Conservation (phyloP, 768 basidiomycete species). For the Vararia minispora region DNA sequence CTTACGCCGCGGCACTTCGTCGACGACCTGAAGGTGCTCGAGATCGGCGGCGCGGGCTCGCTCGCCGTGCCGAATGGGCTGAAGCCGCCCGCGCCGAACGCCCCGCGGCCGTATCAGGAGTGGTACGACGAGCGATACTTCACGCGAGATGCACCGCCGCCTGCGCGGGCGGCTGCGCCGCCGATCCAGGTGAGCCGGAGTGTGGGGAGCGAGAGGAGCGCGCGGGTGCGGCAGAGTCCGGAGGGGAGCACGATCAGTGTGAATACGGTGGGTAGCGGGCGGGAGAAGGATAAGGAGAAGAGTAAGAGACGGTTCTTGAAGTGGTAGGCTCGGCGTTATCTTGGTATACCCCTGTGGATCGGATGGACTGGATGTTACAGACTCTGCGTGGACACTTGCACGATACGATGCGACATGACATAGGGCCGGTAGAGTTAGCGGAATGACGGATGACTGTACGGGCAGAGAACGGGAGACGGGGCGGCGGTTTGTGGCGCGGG, state of each 20-base stretch:
- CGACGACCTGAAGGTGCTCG: slow-evolving; percentile 79
- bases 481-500: no score
- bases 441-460: no score
- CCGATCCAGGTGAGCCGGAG: slow-evolving; percentile 21
- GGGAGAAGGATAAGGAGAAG: slow-evolving; percentile 63
- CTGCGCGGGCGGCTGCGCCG: slow-evolving; percentile 28
- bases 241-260: slow-evolving; percentile 34
- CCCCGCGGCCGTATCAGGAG: slow-evolving; percentile 51
- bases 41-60: slow-evolving; percentile 80
- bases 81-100: slow-evolving; percentile 30
- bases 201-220: slow-evolving; percentile 11
- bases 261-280: slow-evolving; percentile 13
- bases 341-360: no score
- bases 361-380: no score
- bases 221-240: slow-evolving; percentile 28
- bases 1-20: slow-evolving; percentile 76
- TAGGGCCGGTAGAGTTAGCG: no score
- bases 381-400: no score
- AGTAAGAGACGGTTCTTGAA: slow-evolving; percentile 50
- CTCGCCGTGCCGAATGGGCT: slow-evolving; percentile 60
- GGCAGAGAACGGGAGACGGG: no score
- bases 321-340: no score
- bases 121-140: slow-evolving; percentile 76
- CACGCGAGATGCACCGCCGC: slow-evolving; percentile 50
- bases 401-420: no score